Evolutionary conservation across 2,329 filamentous ascomycete genomes (phyloP).

Genomic region (Apiospora saccharicola): DNA sequence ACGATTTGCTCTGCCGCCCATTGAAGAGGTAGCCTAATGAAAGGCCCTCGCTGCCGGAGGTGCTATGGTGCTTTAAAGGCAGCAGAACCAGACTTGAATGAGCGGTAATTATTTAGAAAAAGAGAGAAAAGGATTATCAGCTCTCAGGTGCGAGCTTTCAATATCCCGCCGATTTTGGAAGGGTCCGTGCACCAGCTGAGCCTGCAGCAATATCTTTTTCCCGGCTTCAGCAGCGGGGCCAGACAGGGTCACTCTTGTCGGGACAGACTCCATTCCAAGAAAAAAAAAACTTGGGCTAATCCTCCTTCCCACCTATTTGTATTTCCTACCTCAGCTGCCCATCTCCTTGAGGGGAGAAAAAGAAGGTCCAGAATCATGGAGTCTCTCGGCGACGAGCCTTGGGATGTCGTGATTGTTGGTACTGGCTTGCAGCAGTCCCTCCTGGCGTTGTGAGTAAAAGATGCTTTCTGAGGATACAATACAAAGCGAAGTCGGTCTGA

Average conservation of each 20-base stretch:
- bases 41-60: constrained; percentile 42
- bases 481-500: constrained; percentile 62
- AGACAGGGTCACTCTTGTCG: background rate
- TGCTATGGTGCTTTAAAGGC: constrained; percentile 39
- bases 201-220: constrained; percentile 17
- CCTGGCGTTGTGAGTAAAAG: constrained; percentile 72
- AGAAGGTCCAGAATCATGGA: constrained; percentile 62
- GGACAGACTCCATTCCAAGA: constrained; percentile 48
- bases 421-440: constrained; percentile 82
- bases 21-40: constrained; percentile 41
- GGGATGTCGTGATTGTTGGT: constrained; percentile 82
- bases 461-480: constrained; percentile 26
- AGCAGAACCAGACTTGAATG: constrained; percentile 38
- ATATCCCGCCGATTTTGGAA: background rate
- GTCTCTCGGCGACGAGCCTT: constrained; percentile 74
- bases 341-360: background rate
- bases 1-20: constrained; percentile 48
- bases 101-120: constrained; percentile 38
- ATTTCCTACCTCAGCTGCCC: constrained; percentile 23
- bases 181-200: constrained; percentile 12
- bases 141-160: background rate
- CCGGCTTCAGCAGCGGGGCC: background rate
- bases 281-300: constrained; percentile 37
- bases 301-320: constrained; percentile 28
- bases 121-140: too few species aligned